phyloP scores from a whole-genome alignment of 805 yeast species.

The Metschnikowia matae region DNA sequence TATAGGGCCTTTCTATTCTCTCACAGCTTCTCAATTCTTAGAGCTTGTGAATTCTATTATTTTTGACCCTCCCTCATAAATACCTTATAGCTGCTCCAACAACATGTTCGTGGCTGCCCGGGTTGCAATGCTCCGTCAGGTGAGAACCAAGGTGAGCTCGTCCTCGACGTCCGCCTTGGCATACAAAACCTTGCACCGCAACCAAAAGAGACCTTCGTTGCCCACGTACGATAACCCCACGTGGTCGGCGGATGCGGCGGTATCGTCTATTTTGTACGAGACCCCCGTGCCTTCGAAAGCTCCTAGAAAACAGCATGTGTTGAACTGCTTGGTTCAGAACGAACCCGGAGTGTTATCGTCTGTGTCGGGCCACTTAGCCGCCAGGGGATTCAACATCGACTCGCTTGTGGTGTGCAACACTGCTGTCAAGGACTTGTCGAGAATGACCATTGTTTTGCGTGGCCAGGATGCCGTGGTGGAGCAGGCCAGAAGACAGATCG shows the following conservation, averaged over 20 bases:
- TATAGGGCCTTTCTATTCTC: neutral
- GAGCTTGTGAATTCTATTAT: no score
- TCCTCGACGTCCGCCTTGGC: constrained; percentile 92
- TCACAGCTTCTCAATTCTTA: neutral
- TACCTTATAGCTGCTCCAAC: no score
- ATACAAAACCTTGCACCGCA: constrained; percentile 85
- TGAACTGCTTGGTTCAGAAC: constrained; percentile 95
- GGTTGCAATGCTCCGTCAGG: constrained; percentile 13
- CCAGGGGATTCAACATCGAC: constrained; percentile 97
- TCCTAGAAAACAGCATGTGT: constrained; percentile 78
- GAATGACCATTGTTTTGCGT: constrained; percentile 93
- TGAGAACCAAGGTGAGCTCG: constrained; percentile 24
- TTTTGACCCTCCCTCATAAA: no score
- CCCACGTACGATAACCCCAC: constrained; percentile 91
- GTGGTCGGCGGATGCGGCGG: constrained; percentile 97
- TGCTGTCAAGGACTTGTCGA: constrained; percentile 88
- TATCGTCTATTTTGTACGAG: constrained; percentile 90
- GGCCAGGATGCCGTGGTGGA: constrained; percentile 97
- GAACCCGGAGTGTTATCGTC: constrained; percentile 97
- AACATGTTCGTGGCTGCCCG: constrained; percentile 1
- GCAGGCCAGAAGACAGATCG: constrained; percentile 97
- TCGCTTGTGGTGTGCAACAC: constrained; percentile 95
- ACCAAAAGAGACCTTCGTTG: constrained; percentile 80
- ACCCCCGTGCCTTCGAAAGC: constrained; percentile 64
- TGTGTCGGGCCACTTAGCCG: constrained; percentile 93